Conservation (phyloP, 2,329 filamentous ascomycete genomes). For the Cordyceps militaris region DNA sequence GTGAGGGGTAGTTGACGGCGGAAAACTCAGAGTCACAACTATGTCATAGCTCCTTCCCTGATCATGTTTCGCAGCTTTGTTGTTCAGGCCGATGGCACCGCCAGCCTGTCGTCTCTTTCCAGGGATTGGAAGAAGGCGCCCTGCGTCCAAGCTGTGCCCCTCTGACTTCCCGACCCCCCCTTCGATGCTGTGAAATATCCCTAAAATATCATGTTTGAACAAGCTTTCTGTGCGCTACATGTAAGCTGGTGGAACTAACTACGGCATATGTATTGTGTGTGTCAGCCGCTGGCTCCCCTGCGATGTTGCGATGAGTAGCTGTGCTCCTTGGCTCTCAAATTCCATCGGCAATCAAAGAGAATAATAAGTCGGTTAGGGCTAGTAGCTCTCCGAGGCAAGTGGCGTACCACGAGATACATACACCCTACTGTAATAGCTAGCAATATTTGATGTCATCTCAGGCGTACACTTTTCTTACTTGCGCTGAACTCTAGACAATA, state of each 20-base stretch:
- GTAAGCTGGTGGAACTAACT: neutral
- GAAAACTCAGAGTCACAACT: neutral
- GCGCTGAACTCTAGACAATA: too few species aligned
- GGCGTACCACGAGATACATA: neutral
- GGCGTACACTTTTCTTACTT: too few species aligned
- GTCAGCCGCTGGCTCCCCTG: too few species aligned
- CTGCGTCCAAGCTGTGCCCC: neutral
- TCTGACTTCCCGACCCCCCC: neutral
- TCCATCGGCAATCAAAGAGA: neutral
- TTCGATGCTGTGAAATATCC: neutral
- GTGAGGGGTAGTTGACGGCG: constrained; percentile 9
- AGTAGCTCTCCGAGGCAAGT: neutral
- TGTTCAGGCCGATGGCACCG: neutral
- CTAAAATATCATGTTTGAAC: neutral
- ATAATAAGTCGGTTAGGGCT: neutral
- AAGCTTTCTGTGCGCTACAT: neutral
- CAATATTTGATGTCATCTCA: too few species aligned
- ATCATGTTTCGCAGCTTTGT: neutral
- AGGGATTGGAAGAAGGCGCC: neutral
- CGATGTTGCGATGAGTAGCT: too few species aligned
- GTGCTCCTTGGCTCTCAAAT: neutral
- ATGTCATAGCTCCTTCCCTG: neutral
- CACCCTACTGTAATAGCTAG: too few species aligned
- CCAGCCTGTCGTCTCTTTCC: neutral
- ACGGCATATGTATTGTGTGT: neutral